Percentiles rank a stretch among this genome's conserved stretches.
Evolutionary conservation across 768 basidiomycete species (phyloP).

Genomic region (Rhizopogon vinicolor): DNA sequence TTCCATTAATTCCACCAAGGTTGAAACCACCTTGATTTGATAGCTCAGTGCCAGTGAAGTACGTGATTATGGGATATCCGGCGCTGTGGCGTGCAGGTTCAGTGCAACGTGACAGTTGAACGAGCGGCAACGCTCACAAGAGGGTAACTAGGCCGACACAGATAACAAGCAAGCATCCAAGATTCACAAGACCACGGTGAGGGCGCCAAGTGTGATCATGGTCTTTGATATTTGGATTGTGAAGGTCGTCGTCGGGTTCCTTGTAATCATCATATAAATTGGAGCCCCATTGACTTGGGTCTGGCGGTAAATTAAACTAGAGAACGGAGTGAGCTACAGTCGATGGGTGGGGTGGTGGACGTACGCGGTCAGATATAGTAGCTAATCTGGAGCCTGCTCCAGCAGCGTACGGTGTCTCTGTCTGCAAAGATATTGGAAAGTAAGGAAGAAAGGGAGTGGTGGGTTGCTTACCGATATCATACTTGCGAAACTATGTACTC

Average conservation of each 20-base stretch:
- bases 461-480: constrained; percentile 13
- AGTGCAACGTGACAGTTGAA: neutral
- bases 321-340: neutral
- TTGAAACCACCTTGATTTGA: constrained; percentile 45
- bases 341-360: neutral
- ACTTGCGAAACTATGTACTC: constrained; percentile 22
- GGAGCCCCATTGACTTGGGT: constrained; percentile 65
- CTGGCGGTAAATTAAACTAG: constrained; percentile 61
- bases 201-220: constrained; percentile 12
- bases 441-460: neutral
- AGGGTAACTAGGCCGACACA: constrained; percentile 43
- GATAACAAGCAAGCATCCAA: constrained; percentile 64
- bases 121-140: constrained; percentile 44
- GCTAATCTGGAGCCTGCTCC: constrained; percentile 30
- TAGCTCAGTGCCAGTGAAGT: constrained; percentile 24
- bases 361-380: constrained; percentile 42
- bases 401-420: constrained; percentile 36
- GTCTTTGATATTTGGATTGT: constrained; percentile 51
- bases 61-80: constrained; percentile 39
- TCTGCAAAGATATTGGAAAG: constrained; percentile 9
- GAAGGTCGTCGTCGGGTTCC: constrained; percentile 70
- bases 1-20: constrained; percentile 70
- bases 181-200: constrained; percentile 59
- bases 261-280: constrained; percentile 48
- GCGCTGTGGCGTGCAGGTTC: constrained; percentile 22